Evolutionary conservation across 2,329 filamentous ascomycete genomes (phyloP), one percentile per base, ranked within the genome.

Genomic region (Podosphaera fusca): DNA sequence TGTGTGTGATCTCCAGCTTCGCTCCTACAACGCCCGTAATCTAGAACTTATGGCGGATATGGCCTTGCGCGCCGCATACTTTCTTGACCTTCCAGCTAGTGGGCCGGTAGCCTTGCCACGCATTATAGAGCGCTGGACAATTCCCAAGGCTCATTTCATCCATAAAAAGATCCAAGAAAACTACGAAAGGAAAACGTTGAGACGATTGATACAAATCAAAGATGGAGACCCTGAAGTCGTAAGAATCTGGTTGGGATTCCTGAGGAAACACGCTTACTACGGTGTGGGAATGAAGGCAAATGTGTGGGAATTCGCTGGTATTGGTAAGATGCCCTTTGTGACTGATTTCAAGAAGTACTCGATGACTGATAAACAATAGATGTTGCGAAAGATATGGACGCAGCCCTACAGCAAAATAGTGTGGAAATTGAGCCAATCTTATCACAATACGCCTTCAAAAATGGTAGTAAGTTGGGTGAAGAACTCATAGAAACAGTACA

Each of bases 201-300:
- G 89, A 57, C 76, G 92, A 12, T 70, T 95, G 64, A 88, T 98
- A 56, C 88, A 95, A 70, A 92, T 98, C 66, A 84, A 87, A 62
- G 92, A 96, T 66, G 92, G 88, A 0, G 77, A 95, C 65, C 82
- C 88, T 0, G 87, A 95, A 68, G 83, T 81, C 0, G 88, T 98
- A 40, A 84, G 94, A 70, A 70, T 89, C 34, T 98, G 92, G 92
- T 73, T 98, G 58, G 88, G 87, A 0, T 96, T 94, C 67, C 69
- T 98, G 67, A 80, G 85, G 66, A 94, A 94, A 71, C 84, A 95
- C 67, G 86, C 88, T 47, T 94, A 92, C 68, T 86, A 94, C 63
- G 92, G 92, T n/a, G 83, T 96, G 46, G 92, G 92, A 65, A 94
- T 98, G 88, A 98, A 98, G 76, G 92, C 92, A 56, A 95, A 98